Base-by-base conservation (phyloP, 23 red algal species). In the Cyanidiococcus yangmingshanensis region DNA sequence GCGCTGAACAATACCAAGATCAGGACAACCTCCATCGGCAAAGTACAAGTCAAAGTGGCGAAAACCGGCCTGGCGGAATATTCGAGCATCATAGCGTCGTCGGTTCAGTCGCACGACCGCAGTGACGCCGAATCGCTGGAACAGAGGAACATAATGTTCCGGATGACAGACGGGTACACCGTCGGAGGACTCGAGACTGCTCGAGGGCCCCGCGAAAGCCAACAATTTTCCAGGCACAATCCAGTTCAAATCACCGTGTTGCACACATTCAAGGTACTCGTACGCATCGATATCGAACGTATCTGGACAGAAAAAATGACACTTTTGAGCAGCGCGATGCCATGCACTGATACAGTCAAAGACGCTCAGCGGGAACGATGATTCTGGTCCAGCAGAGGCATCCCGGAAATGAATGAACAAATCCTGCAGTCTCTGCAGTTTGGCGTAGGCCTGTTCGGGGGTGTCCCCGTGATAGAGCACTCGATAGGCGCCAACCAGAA, bases 1-100 rank as follows among this genome's bases (percentile, higher is more conserved):
- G 38, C 59, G 37, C 39, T 68, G 38, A 16, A 81, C 1, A 35
- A 81, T 81, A 26, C 18, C 2, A 38, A 17, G 39, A 38, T 67
- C 59, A 37, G 78, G 78, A 58, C 37, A 41, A 34, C 1, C 78
- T 2, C 78, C 78, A 41, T 81, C 78, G 2, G 40, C 78, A 81
- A 81, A 81, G 38, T 81, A 81, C 7, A 81, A 32, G 7, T 81
- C 78, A 41, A 63, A 81, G 68, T 81, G 78, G 34, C 68, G 78
- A 59, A 81, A 25, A 18, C 78, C 78, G 17, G 41, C 78, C 39
- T 40, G 45, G 1, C 39, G 37, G 40, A 81, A 81, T 36, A 39
- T 59, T 3, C 78, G 59, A 1, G 78, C 39, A 27, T 81, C 78
- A 57, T 81, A 81, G 58, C 59, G 59, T 40, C 68, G 54, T 38